These are phyloP conservation scores for Ballota nigra DNA, from an alignment of 257 asterid species.

Conservation along the genomic window DNA sequence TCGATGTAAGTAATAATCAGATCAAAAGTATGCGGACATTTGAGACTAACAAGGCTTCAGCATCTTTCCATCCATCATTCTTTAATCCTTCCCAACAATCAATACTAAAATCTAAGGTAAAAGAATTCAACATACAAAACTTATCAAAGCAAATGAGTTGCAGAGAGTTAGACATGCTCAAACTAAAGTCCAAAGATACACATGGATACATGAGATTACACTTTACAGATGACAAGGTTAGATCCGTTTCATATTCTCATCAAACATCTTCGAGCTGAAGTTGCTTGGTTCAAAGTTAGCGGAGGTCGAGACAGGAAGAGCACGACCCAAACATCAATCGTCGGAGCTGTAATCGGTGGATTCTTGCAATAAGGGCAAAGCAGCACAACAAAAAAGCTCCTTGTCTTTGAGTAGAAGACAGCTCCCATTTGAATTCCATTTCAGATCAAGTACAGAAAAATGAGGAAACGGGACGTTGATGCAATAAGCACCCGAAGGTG, in stretches of 20 bases:
- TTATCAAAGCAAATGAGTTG: neutral
- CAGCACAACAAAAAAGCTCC: constrained; percentile 89
- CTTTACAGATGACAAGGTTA: neutral
- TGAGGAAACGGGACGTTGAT: constrained; percentile 69
- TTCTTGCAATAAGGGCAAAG: constrained; percentile 74
- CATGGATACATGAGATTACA: neutral
- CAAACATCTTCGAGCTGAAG: constrained; percentile 5
- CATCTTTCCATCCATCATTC: neutral
- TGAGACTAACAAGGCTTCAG: neutral
- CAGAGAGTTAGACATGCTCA: neutral
- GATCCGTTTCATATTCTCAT: neutral
- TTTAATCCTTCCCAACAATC: neutral
- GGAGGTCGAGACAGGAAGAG: neutral
- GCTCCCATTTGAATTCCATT: constrained; percentile 88
- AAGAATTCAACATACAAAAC: neutral
- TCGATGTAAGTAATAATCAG: neutral
- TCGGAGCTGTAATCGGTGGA: constrained; percentile 91
- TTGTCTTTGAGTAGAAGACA: constrained; percentile 85
- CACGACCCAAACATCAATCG: constrained; percentile 34
- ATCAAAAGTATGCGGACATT: neutral
- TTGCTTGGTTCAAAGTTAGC: neutral
- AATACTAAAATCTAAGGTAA: neutral
- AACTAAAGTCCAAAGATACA: neutral
- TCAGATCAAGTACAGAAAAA: constrained; percentile 66
- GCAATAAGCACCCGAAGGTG: constrained; percentile 93